Evolutionary conservation across 495 filamentous ascomycete species (phyloP).

Genomic region (Aspergillus kassunensis): DNA sequence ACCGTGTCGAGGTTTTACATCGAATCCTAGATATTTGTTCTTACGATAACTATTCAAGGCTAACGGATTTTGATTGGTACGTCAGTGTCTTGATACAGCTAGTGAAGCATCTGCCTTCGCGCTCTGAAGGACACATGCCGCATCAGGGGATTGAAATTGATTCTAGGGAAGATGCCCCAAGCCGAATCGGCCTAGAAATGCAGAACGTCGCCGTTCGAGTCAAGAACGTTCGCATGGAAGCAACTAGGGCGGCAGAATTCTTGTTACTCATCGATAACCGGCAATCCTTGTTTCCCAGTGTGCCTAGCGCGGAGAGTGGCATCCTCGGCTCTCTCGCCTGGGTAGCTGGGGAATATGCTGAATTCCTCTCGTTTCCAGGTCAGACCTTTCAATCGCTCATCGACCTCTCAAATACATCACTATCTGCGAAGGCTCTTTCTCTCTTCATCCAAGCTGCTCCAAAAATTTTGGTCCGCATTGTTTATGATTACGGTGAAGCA

Average conservation of each 20-base stretch:
- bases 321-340: constrained; percentile 72
- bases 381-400: constrained; percentile 68
- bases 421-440: constrained; percentile 61
- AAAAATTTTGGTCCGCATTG: constrained; percentile 72
- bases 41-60: constrained; percentile 77
- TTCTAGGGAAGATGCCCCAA: constrained; percentile 43
- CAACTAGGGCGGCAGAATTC: constrained; percentile 76
- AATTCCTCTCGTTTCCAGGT: constrained; percentile 59
- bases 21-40: constrained; percentile 87
- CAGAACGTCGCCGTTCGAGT: constrained; percentile 91
- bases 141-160: constrained; percentile 17
- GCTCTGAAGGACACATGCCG: constrained; percentile 12
- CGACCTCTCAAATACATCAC: constrained; percentile 55
- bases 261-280: constrained; percentile 54
- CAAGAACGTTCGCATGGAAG: constrained; percentile 67
- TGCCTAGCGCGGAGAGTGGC: constrained; percentile 48
- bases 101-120: constrained; percentile 59
- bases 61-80: constrained; percentile 96
- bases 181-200: constrained; percentile 76
- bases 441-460: constrained; percentile 82
- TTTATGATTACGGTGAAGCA: constrained; percentile 40
- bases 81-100: constrained; percentile 79
- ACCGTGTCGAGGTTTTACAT: constrained; percentile 70
- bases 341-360: constrained; percentile 83
- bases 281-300: constrained; percentile 41